Conservation (phyloP, 2,329 filamentous ascomycete genomes). For the Tolypocladium album region DNA sequence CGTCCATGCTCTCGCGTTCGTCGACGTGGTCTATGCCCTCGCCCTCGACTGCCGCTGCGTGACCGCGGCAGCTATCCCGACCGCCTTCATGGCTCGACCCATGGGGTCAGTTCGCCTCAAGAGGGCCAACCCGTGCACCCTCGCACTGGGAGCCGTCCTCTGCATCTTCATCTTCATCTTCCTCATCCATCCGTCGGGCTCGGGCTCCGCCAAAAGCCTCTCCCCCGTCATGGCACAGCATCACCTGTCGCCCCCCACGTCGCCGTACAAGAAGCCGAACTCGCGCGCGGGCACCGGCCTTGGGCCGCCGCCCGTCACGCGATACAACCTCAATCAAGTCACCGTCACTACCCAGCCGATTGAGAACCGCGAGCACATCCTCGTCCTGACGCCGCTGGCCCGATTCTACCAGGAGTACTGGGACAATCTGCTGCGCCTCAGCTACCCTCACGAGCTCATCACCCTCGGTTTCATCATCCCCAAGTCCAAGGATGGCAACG, state of each 20-base stretch:
- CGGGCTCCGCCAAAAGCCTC: slow-evolving; percentile 31
- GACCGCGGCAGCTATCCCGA: slow-evolving; percentile 1
- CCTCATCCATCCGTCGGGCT: slow-evolving; percentile 42
- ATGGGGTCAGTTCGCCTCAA: slow-evolving; percentile 62
- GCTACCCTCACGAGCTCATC: slow-evolving; percentile 89
- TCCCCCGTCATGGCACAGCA: slow-evolving; percentile 35
- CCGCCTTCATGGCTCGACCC: slow-evolving; percentile 39
- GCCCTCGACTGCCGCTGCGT: slow-evolving; percentile 3
- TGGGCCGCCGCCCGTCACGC: slow-evolving; percentile 70
- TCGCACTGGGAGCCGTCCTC: slow-evolving; percentile 60
- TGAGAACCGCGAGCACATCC: slow-evolving; percentile 70
- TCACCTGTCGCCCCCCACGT: slow-evolving; percentile 31
- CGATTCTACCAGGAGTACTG: slow-evolving; percentile 93
- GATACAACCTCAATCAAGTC: slow-evolving; percentile 92
- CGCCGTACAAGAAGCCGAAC: slow-evolving; percentile 30
- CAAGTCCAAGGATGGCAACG: slow-evolving; percentile 84
- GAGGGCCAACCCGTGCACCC: slow-evolving; percentile 67
- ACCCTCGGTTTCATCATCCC: slow-evolving; percentile 93
- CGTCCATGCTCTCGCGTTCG: background rate
- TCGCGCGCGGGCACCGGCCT: slow-evolving; percentile 17
- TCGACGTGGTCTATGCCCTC: slow-evolving; percentile 4
- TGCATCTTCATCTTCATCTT: slow-evolving; percentile 63
- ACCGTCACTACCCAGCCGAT: slow-evolving; percentile 70
- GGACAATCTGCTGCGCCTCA: slow-evolving; percentile 77
- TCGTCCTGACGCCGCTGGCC: slow-evolving; percentile 87